Conservation (phyloP, 2,329 filamentous ascomycete genomes). For the Alternaria sp. region DNA sequence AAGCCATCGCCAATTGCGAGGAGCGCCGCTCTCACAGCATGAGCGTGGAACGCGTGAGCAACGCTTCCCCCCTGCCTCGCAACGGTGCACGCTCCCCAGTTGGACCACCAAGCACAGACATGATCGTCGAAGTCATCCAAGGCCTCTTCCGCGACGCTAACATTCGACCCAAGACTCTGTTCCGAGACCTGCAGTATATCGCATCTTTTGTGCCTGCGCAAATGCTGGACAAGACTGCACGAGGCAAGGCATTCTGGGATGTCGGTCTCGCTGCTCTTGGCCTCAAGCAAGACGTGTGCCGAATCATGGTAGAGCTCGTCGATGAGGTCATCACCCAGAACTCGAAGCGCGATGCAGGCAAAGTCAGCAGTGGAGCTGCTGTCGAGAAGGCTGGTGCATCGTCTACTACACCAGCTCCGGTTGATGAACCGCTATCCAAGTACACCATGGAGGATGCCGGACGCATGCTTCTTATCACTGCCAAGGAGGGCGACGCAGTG, state of each 20-base stretch:
- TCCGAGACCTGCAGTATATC: conserved; percentile 61
- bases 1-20: conserved; percentile 72
- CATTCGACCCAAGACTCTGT: conserved; percentile 55
- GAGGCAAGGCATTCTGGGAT: conserved; percentile 85
- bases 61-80: conserved; percentile 48
- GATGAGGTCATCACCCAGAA: conserved; percentile 73
- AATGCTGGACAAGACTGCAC: conserved; percentile 63
- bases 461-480: conserved; percentile 89
- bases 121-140: conserved; percentile 53
- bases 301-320: conserved; percentile 79
- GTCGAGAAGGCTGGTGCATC: conserved; percentile 23
- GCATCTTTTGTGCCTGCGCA: conserved; percentile 65
- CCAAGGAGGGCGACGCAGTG: conserved; percentile 86
- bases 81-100: conserved; percentile 46
- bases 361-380: conserved; percentile 32
- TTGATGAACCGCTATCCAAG: conserved; percentile 58
- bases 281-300: conserved; percentile 85
- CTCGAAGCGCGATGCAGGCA: conserved; percentile 61
- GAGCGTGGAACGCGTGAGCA: conserved; percentile 42
- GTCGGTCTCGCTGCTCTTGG: conserved; percentile 86
- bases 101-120: conserved; percentile 50
- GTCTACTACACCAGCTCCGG: conserved; percentile 8
- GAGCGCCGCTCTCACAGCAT: conserved; percentile 69
- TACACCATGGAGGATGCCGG: conserved; percentile 82
- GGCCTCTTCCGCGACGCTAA: conserved; percentile 53